Percentiles rank a stretch among this genome's conserved stretches.
Evolutionary conservation across 2,329 filamentous ascomycete species (phyloP).

Genomic region (Chaetomium sp.): DNA sequence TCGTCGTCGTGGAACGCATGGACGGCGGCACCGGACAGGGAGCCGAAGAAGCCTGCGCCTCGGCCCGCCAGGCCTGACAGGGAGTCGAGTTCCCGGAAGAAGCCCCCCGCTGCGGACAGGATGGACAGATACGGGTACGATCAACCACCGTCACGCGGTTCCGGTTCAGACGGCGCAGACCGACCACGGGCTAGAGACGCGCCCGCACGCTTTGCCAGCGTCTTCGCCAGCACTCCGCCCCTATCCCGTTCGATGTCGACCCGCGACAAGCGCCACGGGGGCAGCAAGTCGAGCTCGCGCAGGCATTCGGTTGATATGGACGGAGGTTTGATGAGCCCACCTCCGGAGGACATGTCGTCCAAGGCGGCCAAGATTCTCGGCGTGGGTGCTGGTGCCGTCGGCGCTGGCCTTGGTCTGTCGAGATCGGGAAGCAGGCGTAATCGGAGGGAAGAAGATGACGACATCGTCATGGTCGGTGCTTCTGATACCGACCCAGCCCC

Average conservation of each 20-base stretch:
- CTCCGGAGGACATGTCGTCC: conserved; percentile 62
- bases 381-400: conserved; percentile 32
- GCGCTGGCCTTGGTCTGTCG: conserved; percentile 14
- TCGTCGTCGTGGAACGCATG: conserved; percentile 67
- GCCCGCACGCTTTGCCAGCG: conserved; percentile 53
- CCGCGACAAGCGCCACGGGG: conserved; percentile 54
- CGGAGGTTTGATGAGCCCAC: conserved; percentile 62
- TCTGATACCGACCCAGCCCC: conserved; percentile 35
- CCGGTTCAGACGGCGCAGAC: conserved; percentile 45
- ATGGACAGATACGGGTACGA: conserved; percentile 3
- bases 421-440: conserved; percentile 37
- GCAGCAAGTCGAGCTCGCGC: conserved; percentile 54
- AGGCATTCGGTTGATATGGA: conserved; percentile 62
- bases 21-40: conserved; percentile 49
- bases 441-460: conserved; percentile 37
- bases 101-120: conserved; percentile 31
- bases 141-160: conserved; percentile 15
- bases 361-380: conserved; percentile 78
- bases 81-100: conserved; percentile 34
- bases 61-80: conserved; percentile 56
- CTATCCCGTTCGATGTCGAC: conserved; percentile 64
- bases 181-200: conserved; percentile 41
- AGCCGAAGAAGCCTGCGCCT: conserved; percentile 52
- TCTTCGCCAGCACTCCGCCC: conserved; percentile 62
- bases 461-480: conserved; percentile 42